Percentiles rank a stretch among this genome's conserved stretches.
Conservation (phyloP, 2,329 filamentous ascomycete genomes). For the Aureobasidium leucospermi region DNA sequence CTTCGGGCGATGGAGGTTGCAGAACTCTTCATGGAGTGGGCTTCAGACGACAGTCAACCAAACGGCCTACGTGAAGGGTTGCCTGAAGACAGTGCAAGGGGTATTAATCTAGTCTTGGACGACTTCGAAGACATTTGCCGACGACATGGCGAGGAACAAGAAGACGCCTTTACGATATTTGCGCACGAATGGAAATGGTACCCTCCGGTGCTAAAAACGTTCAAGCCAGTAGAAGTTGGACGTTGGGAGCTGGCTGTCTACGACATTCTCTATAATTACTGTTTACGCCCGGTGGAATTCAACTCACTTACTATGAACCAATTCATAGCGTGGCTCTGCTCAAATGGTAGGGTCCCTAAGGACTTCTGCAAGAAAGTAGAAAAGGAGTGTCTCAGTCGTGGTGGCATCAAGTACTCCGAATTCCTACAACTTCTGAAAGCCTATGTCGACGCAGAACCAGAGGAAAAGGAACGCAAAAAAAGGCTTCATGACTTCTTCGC, state of each 20-base stretch:
- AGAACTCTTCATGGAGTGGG: not conserved
- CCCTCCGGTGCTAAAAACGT: not conserved
- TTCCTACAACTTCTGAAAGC: not conserved
- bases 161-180: not conserved
- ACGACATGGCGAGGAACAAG: not conserved
- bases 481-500: not conserved
- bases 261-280: not conserved
- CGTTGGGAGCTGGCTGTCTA: not conserved
- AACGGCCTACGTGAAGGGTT: not conserved
- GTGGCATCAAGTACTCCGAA: not conserved
- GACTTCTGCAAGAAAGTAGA: not conserved
- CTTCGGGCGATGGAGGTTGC: not conserved
- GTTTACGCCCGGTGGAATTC: not conserved
- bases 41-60: not conserved
- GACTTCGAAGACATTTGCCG: not conserved
- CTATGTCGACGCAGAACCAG: not conserved
- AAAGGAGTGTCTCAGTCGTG: not conserved
- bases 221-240: not conserved
- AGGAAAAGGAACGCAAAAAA: not conserved
- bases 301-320: not conserved
- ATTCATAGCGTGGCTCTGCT: conserved; percentile 4
- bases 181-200: not conserved
- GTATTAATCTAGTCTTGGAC: not conserved
- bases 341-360: not conserved
- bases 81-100: not conserved